A percentile compares a stretch with the other conserved stretches of the same genome.
phyloP scores from a whole-genome alignment of 169 alveolate species.

The Cryptosporidium felis region DNA sequence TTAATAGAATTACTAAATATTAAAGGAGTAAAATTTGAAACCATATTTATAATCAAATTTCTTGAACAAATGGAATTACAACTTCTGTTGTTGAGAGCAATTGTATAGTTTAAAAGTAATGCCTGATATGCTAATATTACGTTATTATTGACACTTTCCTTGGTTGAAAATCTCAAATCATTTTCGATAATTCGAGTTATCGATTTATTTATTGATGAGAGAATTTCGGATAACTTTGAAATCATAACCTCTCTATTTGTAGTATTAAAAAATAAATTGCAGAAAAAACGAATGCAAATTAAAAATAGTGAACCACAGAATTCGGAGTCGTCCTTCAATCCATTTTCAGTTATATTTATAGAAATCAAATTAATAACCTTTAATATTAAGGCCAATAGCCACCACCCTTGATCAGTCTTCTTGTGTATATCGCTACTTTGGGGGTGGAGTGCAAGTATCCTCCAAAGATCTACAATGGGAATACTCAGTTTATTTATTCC shows the following conservation, averaged over 20 bases:
- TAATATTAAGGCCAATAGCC: conserved; percentile 16
- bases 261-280: conserved; percentile 34
- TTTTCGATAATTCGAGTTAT: neutral
- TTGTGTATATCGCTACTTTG: conserved; percentile 70
- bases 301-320: neutral
- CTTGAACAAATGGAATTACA: neutral
- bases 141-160: conserved; percentile 1
- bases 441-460: conserved; percentile 66
- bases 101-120: conserved; percentile 12
- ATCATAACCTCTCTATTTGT: conserved; percentile 60
- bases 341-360: neutral
- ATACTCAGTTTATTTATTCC: neutral
- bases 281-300: conserved; percentile 16
- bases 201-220: neutral
- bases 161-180: neutral
- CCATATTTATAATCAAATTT: neutral
- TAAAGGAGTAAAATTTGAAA: neutral
- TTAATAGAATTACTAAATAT: neutral
- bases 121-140: conserved; percentile 3
- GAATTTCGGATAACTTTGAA: neutral
- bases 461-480: conserved; percentile 51
- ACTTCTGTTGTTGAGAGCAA: conserved; percentile 10
- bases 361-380: conserved; percentile 20
- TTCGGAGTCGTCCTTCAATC: neutral
- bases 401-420: conserved; percentile 66